Evolutionary conservation across 2,329 filamentous ascomycete species (phyloP).

Genomic region (Aureobasidium sp.): DNA sequence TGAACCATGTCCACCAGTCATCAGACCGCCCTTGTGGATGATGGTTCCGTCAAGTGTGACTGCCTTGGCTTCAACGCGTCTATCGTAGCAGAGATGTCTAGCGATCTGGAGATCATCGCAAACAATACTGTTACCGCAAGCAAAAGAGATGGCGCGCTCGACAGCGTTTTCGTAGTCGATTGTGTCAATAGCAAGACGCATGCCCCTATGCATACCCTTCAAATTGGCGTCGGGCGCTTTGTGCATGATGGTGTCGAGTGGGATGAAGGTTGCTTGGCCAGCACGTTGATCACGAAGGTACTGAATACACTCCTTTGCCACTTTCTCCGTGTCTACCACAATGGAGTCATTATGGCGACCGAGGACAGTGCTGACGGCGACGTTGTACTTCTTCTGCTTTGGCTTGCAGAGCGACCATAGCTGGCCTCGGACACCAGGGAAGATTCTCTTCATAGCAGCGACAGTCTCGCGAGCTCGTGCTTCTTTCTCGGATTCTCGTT

Average conservation of each 20-base stretch:
- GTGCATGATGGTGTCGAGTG: constrained; percentile 94
- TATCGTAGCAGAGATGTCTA: constrained; percentile 81
- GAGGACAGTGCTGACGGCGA: constrained; percentile 85
- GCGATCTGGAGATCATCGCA: constrained; percentile 83
- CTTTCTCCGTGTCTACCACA: constrained; percentile 91
- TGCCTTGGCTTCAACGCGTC: constrained; percentile 80
- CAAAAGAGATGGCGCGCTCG: constrained; percentile 88
- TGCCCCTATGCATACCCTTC: constrained; percentile 77
- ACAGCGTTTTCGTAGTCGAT: constrained; percentile 87
- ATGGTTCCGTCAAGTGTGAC: constrained; percentile 93
- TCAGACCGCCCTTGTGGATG: constrained; percentile 91
- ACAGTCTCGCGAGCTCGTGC: constrained; percentile 73
- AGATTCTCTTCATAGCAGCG: constrained; percentile 78
- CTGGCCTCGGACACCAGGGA: constrained; percentile 82
- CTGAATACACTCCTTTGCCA: constrained; percentile 85
- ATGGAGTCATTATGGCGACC: constrained; percentile 92
- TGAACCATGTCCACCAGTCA: constrained; percentile 86
- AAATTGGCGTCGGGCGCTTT: constrained; percentile 82
- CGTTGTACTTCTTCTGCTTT: constrained; percentile 94
- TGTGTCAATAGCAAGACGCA: constrained; percentile 85
- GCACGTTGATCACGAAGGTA: constrained; percentile 87
- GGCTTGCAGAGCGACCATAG: constrained; percentile 89
- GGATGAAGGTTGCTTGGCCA: constrained; percentile 87
- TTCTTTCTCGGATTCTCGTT: constrained; percentile 79
- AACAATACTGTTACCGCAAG: constrained; percentile 89